A percentile compares a stretch with the other conserved stretches of the same genome.
phyloP scores from a whole-genome alignment of 495 filamentous ascomycete genomes.

The Geoglossum glabrum region DNA sequence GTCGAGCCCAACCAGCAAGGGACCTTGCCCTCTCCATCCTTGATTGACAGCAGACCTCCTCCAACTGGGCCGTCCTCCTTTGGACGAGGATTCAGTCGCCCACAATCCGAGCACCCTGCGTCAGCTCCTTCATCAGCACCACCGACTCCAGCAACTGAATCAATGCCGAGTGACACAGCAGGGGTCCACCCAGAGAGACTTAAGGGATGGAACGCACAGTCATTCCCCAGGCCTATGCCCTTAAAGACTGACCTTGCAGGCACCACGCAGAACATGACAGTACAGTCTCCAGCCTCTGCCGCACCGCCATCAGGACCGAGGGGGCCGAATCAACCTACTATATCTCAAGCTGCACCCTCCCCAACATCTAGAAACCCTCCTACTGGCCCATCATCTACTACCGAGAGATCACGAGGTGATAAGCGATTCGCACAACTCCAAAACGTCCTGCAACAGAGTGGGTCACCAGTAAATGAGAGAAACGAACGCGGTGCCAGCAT shows the following conservation, averaged over 20 bases:
- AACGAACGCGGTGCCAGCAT: constrained; percentile 1
- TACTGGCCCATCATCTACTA: background rate
- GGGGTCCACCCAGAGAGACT: constrained; percentile 6
- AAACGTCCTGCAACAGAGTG: constrained; percentile 5
- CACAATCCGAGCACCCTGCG: constrained; percentile 4
- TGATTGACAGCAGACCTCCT: background rate
- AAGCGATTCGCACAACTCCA: constrained; percentile 7
- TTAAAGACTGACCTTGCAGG: background rate
- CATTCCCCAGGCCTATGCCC: background rate
- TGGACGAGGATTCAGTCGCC: background rate
- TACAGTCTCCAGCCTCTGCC: background rate
- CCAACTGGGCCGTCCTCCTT: constrained; percentile 4
- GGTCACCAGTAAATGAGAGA: background rate
- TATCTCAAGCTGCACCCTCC: background rate
- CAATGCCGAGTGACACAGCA: background rate
- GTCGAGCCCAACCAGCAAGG: background rate
- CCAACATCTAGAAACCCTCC: constrained; percentile 4
- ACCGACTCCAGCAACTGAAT: background rate
- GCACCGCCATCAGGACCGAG: background rate
- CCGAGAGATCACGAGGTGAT: constrained; percentile 1
- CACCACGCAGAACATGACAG: background rate
- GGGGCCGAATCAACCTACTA: background rate
- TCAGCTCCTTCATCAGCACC: constrained; percentile 3
- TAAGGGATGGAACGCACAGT: background rate
- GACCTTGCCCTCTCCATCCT: background rate